phyloP scores from a whole-genome alignment of 495 filamentous ascomycete genomes.

The Aspergillus kassunensis region DNA sequence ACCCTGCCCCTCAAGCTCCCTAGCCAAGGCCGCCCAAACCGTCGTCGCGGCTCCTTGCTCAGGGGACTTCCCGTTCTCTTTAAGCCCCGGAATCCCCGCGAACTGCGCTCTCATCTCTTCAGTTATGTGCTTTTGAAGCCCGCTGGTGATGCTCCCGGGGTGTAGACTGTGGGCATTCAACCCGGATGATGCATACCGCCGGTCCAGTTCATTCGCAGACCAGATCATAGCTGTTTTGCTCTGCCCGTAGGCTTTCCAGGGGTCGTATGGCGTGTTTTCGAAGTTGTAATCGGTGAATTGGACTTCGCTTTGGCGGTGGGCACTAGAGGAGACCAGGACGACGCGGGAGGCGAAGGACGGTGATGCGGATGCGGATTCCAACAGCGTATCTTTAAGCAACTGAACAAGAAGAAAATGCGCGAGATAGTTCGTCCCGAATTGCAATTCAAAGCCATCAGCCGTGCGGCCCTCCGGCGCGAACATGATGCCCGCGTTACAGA shows the following conservation, averaged over 20 bases:
- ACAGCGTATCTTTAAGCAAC: background rate
- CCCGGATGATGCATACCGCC: background rate
- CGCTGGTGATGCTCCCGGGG: background rate
- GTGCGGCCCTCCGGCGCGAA: slow-evolving; percentile 36
- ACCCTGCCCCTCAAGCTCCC: too few species aligned
- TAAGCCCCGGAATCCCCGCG: background rate
- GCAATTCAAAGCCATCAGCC: slow-evolving; percentile 43
- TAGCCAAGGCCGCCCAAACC: too few species aligned
- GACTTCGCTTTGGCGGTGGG: background rate
- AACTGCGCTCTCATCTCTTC: too few species aligned
- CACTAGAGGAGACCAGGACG: background rate
- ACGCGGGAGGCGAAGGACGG: background rate
- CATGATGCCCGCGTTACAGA: slow-evolving; percentile 51
- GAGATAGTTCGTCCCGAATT: slow-evolving; percentile 18
- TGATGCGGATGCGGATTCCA: background rate
- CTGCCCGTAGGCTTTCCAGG: background rate
- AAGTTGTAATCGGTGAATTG: background rate
- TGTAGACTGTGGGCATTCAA: background rate
- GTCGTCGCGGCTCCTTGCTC: slow-evolving; percentile 9
- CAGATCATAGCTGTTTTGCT: background rate
- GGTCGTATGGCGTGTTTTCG: background rate
- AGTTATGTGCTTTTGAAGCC: background rate
- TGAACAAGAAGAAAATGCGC: background rate
- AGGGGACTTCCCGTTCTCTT: background rate
- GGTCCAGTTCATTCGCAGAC: background rate